Conservation (phyloP, 73 alveolate genomes). For the Blepharisma japonicum region DNA sequence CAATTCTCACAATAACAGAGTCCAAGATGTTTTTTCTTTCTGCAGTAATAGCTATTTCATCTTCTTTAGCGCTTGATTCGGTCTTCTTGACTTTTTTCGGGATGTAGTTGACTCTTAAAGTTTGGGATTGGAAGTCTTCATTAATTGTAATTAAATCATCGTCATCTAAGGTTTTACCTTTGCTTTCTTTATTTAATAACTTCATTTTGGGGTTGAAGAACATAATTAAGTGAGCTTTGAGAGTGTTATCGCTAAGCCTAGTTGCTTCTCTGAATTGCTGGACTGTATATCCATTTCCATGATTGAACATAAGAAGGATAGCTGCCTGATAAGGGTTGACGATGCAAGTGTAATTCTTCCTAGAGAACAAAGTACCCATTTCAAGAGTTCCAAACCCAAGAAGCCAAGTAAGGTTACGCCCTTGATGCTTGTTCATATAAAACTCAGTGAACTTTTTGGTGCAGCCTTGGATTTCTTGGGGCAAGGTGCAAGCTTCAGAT, state of each 20-base stretch:
- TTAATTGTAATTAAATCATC: conserved; percentile 43
- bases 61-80: conserved; percentile 34
- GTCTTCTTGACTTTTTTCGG: conserved; percentile 45
- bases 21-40: conserved; percentile 61
- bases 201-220: conserved; percentile 63
- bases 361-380: conserved; percentile 37
- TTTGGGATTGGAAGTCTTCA: conserved; percentile 33
- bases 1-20: conserved; percentile 67
- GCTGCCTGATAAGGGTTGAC: conserved; percentile 58
- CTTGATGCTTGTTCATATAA: conserved; percentile 57
- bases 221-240: conserved; percentile 38
- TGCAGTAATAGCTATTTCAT: conserved; percentile 45
- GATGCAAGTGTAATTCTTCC: conserved; percentile 47
- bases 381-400: conserved; percentile 41
- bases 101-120: conserved; percentile 40
- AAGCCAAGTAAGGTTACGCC: conserved; percentile 58
- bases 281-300: conserved; percentile 36
- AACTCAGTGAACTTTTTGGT: conserved; percentile 43
- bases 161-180: conserved; percentile 31
- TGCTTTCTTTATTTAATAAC: conserved; percentile 50
- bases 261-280: conserved; percentile 46
- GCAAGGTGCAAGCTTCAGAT: conserved; percentile 64
- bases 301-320: conserved; percentile 52
- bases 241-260: conserved; percentile 52
- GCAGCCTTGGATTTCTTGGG: conserved; percentile 47